phyloP scores from a whole-genome alignment of 2,329 filamentous ascomycete genomes.

The Apiospora arundinis region DNA sequence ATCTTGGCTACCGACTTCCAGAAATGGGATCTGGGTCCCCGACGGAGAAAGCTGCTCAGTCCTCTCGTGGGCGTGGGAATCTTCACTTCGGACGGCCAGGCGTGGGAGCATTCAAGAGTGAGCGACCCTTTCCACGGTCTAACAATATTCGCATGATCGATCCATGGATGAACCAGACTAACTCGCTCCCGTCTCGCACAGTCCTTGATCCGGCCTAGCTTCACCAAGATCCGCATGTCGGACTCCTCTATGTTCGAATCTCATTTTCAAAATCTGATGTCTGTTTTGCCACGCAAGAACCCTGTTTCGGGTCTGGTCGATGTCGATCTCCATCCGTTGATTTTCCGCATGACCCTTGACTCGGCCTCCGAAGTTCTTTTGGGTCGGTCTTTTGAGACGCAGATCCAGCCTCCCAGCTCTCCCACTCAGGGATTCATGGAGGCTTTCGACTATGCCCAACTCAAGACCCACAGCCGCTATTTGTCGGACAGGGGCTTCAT shows the following conservation, averaged over 20 bases:
- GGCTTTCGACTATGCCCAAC: slow-evolving; percentile 13
- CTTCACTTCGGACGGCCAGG: slow-evolving; percentile 44
- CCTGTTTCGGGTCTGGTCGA: slow-evolving; percentile 18
- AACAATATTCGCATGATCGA: background rate
- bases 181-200: slow-evolving; percentile 25
- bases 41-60: slow-evolving; percentile 16
- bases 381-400: background rate
- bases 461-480: background rate
- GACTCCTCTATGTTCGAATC: slow-evolving; percentile 73
- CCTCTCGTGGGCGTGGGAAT: slow-evolving; percentile 52
- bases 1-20: slow-evolving; percentile 37
- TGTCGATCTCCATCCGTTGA: slow-evolving; percentile 24
- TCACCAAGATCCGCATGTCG: slow-evolving; percentile 61
- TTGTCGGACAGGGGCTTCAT: background rate
- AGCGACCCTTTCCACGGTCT: slow-evolving; percentile 28
- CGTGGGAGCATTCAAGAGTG: slow-evolving; percentile 45
- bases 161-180: slow-evolving; percentile 25
- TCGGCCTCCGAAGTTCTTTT: slow-evolving; percentile 5
- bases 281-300: slow-evolving; percentile 19
- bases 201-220: slow-evolving; percentile 57
- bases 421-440: slow-evolving; percentile 1
- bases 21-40: slow-evolving; percentile 22
- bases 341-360: slow-evolving; percentile 19
- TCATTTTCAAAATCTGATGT: slow-evolving; percentile 24
- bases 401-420: background rate